These are phyloP conservation scores for Lasiosphaeriaceae sp. DNA, from an alignment of 495 filamentous ascomycete genomes.

Conservation along the genomic window DNA sequence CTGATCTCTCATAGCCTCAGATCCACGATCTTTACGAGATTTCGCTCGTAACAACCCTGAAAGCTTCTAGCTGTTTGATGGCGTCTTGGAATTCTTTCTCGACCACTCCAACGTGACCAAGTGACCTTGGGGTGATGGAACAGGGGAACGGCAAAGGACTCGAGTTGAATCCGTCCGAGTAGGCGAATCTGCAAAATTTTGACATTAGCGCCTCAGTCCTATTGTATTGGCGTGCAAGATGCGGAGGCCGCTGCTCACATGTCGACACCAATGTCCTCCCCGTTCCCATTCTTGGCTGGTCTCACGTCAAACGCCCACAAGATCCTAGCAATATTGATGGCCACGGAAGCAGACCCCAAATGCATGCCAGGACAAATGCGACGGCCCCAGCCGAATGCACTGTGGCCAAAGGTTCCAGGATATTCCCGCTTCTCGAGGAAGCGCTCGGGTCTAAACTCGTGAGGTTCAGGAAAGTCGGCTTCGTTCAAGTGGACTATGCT, in stretches of 20 bases:
- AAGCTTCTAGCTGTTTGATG: constrained; percentile 20
- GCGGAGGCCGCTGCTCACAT: constrained; percentile 26
- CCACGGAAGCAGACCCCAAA: constrained; percentile 46
- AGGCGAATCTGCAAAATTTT: constrained; percentile 36
- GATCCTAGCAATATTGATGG: constrained; percentile 49
- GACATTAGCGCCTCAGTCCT: background rate
- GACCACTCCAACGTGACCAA: constrained; percentile 25
- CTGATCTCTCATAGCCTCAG: no score
- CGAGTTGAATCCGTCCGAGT: constrained; percentile 50
- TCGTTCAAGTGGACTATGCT: constrained; percentile 50
- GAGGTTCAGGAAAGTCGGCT: constrained; percentile 53
- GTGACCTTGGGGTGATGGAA: constrained; percentile 36
- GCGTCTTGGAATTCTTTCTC: constrained; percentile 29
- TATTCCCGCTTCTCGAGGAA: constrained; percentile 42
- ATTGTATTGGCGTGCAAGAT: background rate
- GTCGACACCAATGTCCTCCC: constrained; percentile 46
- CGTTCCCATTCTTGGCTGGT: constrained; percentile 41
- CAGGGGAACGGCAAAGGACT: constrained; percentile 47
- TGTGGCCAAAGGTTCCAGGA: constrained; percentile 50
- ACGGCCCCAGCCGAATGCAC: constrained; percentile 56
- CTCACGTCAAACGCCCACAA: constrained; percentile 50
- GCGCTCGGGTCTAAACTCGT: constrained; percentile 46
- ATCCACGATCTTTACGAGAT: no score
- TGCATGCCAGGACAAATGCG: constrained; percentile 56
- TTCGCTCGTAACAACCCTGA: no score